Base-by-base conservation (phyloP, 305 asterid genomes). In the Withania somnifera region DNA sequence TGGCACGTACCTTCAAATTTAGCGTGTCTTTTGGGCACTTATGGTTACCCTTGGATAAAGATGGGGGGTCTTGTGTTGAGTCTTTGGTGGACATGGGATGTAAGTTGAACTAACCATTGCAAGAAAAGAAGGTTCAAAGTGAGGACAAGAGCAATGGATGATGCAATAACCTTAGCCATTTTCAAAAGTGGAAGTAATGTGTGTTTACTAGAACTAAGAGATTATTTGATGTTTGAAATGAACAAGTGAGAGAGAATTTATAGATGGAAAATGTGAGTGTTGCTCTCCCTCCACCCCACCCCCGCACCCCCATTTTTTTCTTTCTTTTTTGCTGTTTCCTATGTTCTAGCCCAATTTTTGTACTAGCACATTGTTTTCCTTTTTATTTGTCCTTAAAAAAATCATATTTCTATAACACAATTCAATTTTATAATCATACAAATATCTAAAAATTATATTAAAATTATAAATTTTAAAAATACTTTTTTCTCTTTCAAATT, bases 81-180 rank as follows among this genome's bases (percentile, higher is more conserved):
- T 30, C 63, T 73, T 73, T 58, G 82, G 75, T 8, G 82, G 82
- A 24, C 82, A 79, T 9, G 75, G 71, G 57, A 22, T 54, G 53
- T 58, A 15, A 34, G 83, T 38, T 38, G 85, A 78, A 51, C 47
- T 82, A 24, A 82, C 85, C 80, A 76, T 20, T 34, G 85, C 28
- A 82, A 82, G 78, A 82, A 82, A 42, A 82, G 78, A 77, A 82
- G 36, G 82, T 77, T 82, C 53, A 82, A n/a, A 22, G 82, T 54
- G 51, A 82, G 6, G 63, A 82, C 34, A 54, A 77, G 78, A 26
- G 36, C 56, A 50, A 82, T 32, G 57, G 56, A 77, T 42, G 68
- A 4, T n/a, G 78, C 30, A 19, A 66, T 36, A 19, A 42, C 24
- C 57, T 79, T 79, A 9, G 58, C 28, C 82, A 58, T 79, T 42